A percentile compares a stretch with the other conserved stretches of the same genome.
These are phyloP conservation scores for Cryptococcus maquisensis DNA, from an alignment of 1,284 basidiomycete species.

Conservation along the genomic window DNA sequence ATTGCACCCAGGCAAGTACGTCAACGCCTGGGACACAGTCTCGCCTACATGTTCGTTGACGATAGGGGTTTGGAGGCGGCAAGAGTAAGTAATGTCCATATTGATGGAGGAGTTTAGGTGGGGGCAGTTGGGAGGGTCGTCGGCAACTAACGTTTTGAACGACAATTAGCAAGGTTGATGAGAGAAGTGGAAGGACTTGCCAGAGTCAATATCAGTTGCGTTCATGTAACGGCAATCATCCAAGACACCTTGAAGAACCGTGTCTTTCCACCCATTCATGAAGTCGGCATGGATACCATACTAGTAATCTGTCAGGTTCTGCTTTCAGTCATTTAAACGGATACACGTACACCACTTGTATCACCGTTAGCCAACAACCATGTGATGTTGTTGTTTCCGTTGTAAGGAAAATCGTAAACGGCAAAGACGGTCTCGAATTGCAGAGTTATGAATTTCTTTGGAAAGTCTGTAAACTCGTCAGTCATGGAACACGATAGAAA, in stretches of 20 bases:
- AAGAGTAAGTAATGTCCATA: constrained; percentile 11
- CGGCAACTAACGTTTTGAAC: not conserved
- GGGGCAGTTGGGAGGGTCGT: constrained; percentile 21
- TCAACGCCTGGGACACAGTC: not conserved
- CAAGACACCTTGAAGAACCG: constrained; percentile 15
- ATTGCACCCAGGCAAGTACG: constrained; percentile 22
- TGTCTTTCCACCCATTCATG: constrained; percentile 26
- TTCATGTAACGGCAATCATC: constrained; percentile 28
- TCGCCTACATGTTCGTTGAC: constrained; percentile 21
- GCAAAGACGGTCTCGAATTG: constrained; percentile 26
- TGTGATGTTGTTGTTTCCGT: constrained; percentile 15
- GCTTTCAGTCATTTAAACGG: not conserved
- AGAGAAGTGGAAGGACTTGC: not conserved
- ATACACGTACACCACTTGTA: constrained; percentile 11
- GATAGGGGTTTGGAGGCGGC: constrained; percentile 19
- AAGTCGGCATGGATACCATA: constrained; percentile 25
- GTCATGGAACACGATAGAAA: not conserved
- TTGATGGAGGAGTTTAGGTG: constrained; percentile 13
- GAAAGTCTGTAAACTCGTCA: constrained; percentile 2
- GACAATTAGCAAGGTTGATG: no score
- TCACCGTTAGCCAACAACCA: constrained; percentile 22
- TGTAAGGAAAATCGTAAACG: constrained; percentile 15
- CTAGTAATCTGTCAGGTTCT: not conserved
- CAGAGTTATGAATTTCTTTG: constrained; percentile 23
- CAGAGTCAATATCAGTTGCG: constrained; percentile 5